These are phyloP conservation scores for Sapria himalayana DNA, from an alignment of 345 rosid genomes.

Conservation along the genomic window DNA sequence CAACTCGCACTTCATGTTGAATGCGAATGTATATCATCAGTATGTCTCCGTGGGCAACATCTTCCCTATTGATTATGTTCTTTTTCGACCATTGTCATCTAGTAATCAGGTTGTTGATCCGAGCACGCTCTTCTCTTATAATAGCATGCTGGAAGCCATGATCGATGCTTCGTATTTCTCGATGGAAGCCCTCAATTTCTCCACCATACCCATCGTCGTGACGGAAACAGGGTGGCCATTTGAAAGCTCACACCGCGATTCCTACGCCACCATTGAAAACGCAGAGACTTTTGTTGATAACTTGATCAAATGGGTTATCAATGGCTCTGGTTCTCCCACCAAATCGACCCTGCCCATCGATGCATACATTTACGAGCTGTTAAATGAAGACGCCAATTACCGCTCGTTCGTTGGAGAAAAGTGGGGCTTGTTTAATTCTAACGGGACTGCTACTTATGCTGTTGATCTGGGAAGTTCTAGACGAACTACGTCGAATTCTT, in stretches of 20 bases:
- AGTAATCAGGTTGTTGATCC: slow-evolving; percentile 98
- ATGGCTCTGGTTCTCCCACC: slow-evolving; percentile 85
- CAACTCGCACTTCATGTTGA: slow-evolving; percentile 61
- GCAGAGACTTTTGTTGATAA: slow-evolving; percentile 58
- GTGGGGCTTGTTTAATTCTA: slow-evolving; percentile 67
- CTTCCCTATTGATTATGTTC: slow-evolving; percentile 76
- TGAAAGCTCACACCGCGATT: slow-evolving; percentile 51
- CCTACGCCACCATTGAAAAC: slow-evolving; percentile 54
- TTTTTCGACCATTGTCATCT: slow-evolving; percentile 42
- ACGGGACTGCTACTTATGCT: slow-evolving; percentile 63
- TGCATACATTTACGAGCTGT: slow-evolving; percentile 73
- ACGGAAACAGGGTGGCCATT: slow-evolving; percentile 99
- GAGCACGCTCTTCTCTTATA: slow-evolving; percentile 68
- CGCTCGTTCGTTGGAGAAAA: slow-evolving; percentile 64
- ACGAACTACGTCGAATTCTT: slow-evolving; percentile 21
- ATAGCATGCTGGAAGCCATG: slow-evolving; percentile 97
- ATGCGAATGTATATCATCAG: slow-evolving; percentile 86
- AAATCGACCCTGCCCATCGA: slow-evolving; percentile 39
- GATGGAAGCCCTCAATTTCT: slow-evolving; percentile 41
- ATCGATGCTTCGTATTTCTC: slow-evolving; percentile 95
- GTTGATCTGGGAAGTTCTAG: slow-evolving; percentile 22
- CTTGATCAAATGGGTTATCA: slow-evolving; percentile 52
- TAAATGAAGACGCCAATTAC: slow-evolving; percentile 60
- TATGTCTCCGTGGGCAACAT: slow-evolving; percentile 72
- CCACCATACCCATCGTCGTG: slow-evolving; percentile 55